Evolutionary conservation across 129 eudicot species (phyloP), one percentile per base, ranked within the genome.

Genomic region (Flaveria sonorensis): DNA sequence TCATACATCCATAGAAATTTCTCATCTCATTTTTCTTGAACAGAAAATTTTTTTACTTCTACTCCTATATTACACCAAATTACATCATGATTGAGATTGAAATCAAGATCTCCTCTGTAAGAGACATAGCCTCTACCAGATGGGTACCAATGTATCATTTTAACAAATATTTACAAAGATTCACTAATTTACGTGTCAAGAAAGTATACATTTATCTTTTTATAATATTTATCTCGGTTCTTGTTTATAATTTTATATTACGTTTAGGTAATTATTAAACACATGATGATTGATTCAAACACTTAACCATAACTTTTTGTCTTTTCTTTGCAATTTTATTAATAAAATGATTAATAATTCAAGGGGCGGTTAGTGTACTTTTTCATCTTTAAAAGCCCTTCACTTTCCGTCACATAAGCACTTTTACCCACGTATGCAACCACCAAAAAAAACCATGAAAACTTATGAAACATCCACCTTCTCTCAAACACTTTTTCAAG

Each of bases 391-490:
- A 66, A 70, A 78, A 78, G 6, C 77, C 48, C 77, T 20, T 32
- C 42, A 30, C 52, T 32, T 70, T 40, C 76, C 61, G 48, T 19
- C 74, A 55, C 42, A 67, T 32, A 62, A 47, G 7, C 70, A 82
- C 80, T 66, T 66, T 75, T 26, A 64, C 51, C 82, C 14, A 78
- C 73, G 52, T 55, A 50, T 62, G 43, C 32, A 64, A 13, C 32
- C 28, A 16, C 32, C 9, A 30, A 62, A 23, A 23, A 14, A 81
- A 21, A 65, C 59, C 0, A 85, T 82, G 86, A 83, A 81, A 24
- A 78, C 82, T 77, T 79, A 75, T 48, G 10, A 79, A 30, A 82
- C 13, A 16, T 76, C 64, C 48, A 50, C 48, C 19, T 19, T 47
- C 48, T 75, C 72, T 13, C 50, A 75, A 47, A 64, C 73, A 59